A percentile compares a stretch with the other conserved stretches of the same genome.
Conservation (phyloP, 2,329 filamentous ascomycete genomes). For the Allantophomopsis cytisporea region DNA sequence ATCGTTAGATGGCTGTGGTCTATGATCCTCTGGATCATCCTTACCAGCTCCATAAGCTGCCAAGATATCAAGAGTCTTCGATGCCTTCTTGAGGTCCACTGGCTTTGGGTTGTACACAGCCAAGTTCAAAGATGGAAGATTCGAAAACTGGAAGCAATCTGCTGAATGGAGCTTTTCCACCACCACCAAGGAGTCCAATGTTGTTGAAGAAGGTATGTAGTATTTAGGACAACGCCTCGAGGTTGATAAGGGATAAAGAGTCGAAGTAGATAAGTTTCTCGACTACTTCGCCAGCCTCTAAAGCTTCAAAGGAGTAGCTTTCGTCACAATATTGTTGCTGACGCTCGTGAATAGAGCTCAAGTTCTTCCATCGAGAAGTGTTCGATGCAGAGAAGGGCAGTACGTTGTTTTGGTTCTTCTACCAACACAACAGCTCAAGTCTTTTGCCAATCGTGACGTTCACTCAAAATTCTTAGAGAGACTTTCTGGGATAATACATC, state of each 20-base stretch:
- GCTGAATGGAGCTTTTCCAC: conserved; percentile 33
- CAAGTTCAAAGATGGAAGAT: conserved; percentile 52
- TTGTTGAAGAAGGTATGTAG: conserved; percentile 49
- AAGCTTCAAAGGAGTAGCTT: conserved; percentile 23
- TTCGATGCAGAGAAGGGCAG: too few relatives aligned
- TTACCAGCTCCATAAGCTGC: conserved; percentile 63
- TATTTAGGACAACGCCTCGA: conserved; percentile 48
- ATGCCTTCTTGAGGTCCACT: conserved; percentile 42
- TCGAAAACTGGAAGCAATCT: conserved; percentile 66
- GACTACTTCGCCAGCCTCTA: conserved; percentile 43
- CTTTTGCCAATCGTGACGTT: too few relatives aligned
- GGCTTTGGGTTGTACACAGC: conserved; percentile 55
- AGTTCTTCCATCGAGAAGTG: too few relatives aligned
- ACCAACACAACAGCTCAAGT: too few relatives aligned
- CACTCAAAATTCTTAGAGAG: too few relatives aligned
- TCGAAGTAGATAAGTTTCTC: conserved; percentile 52
- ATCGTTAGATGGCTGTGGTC: conserved; percentile 44
- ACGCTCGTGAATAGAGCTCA: too few relatives aligned
- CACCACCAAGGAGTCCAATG: conserved; percentile 56
- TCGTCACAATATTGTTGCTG: too few relatives aligned
- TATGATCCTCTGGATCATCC: conserved; percentile 46
- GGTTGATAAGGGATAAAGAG: conserved; percentile 49
- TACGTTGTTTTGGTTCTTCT: too few relatives aligned
- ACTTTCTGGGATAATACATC: too few relatives aligned
- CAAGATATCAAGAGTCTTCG: conserved; percentile 54